These are phyloP conservation scores for Podaxis rugospora DNA, from an alignment of 768 basidiomycete genomes.

Conservation along the genomic window DNA sequence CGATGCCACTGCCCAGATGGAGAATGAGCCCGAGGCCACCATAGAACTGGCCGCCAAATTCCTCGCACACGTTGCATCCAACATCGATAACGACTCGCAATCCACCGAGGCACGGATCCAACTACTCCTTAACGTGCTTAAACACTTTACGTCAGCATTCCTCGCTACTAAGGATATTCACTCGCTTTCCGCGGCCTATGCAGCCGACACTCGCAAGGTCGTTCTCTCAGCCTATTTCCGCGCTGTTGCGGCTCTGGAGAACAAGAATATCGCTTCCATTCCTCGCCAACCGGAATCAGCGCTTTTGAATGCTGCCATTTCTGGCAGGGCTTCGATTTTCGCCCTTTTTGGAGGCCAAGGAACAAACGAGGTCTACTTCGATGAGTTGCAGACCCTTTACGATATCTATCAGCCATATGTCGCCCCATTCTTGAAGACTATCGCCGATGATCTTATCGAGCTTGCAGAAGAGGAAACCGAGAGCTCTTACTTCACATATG, in stretches of 20 bases:
- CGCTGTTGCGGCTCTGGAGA: conserved; percentile 68
- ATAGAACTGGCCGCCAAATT: conserved; percentile 83
- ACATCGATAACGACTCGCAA: conserved; percentile 51
- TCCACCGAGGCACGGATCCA: conserved; percentile 49
- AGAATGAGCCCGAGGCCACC: conserved; percentile 57
- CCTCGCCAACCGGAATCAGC: conserved; percentile 62
- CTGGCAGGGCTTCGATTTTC: conserved; percentile 73
- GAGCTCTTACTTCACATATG: conserved; percentile 68
- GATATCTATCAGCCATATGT: conserved; percentile 91
- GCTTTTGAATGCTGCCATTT: conserved; percentile 56
- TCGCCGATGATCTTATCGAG: conserved; percentile 65
- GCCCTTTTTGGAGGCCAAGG: conserved; percentile 98
- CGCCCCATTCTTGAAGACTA: conserved; percentile 56
- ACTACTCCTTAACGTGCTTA: conserved; percentile 71
- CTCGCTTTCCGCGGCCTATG: conserved; percentile 70
- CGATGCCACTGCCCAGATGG: conserved; percentile 47
- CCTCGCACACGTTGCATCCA: conserved; percentile 68
- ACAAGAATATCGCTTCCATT: conserved; percentile 46
- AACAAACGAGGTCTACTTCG: conserved; percentile 96
- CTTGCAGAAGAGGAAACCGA: conserved; percentile 58
- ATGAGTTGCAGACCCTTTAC: conserved; percentile 88
- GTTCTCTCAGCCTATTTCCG: conserved; percentile 78
- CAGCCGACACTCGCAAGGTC: conserved; percentile 68
- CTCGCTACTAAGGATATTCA: conserved; percentile 76
- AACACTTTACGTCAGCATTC: conserved; percentile 74